Base-by-base conservation (phyloP, 1,139 yeast species). In the Scheffersomyces illinoinensis region DNA sequence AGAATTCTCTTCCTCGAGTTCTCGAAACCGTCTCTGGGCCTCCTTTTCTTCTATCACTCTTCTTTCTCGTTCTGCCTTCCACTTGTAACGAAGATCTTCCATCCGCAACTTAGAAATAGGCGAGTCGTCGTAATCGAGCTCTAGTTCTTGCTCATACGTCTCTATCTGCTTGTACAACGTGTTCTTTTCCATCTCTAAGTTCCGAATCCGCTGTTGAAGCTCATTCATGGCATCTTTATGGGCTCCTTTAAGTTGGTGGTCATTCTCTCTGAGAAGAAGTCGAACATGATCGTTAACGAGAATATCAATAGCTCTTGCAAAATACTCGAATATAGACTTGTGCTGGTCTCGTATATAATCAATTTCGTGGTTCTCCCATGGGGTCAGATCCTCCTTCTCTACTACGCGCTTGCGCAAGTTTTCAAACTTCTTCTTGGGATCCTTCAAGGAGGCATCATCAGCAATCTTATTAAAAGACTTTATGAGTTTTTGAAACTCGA, bases 51-150 rank as follows among this genome's bases (percentile, higher is more conserved):
- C 92, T 59, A 86, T 76, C 23, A 84, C 84, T 49, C 93, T 73
- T 21, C 90, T 84, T 69, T 89, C 96, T 62, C 93, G 76, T 65
- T 90, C 93, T 1, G 87, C 79, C 66, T 87, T 86, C 89, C 91
- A 87, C 64, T 89, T 78, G 60, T 79, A 84, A 53, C 85, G 84
- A 52, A 90, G 69, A 62, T 87, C 93, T 50, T 85, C 88, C 43
- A 88, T 76, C 59, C 92, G 76, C 54, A 87, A 65, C 59, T 76
- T 78, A 51, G 81, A 73, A 57, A 80, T 68, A 24, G 85, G 79
- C 59, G 67, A 66, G n/a, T 65, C 39, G 54, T 58, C 24, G 57
- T 59, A 47, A 57, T 62, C 56, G 55, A 58, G 53, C 52, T 60
- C 51, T 63, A 65, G 43, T 62, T 67, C 58, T 7, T 61, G 61